A percentile compares a stretch with the other conserved stretches of the same genome.
Conservation (phyloP, 208 protist genomes). For the Angomonas deanei region DNA sequence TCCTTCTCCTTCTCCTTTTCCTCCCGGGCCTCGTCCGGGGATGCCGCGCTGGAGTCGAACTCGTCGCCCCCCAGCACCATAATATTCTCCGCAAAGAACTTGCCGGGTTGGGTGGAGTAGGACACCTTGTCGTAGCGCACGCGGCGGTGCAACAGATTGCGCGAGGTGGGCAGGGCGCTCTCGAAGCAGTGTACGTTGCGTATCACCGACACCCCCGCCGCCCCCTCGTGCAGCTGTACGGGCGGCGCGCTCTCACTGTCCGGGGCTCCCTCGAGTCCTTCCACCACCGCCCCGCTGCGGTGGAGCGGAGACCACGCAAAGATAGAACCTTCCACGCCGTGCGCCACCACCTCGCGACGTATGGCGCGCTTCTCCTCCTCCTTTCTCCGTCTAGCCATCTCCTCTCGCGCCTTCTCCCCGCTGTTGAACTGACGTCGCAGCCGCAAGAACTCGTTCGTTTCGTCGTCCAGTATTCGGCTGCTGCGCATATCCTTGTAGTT, state of each 20-base stretch:
- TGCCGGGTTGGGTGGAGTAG: constrained; percentile 43
- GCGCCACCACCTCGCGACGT: constrained; percentile 34
- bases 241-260: constrained; percentile 10
- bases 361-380: constrained; percentile 13
- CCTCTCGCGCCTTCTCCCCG: constrained; percentile 34
- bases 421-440: constrained; percentile 43
- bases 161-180: constrained; percentile 68
- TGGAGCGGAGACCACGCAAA: constrained; percentile 70
- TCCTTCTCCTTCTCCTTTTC: constrained; percentile 30
- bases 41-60: constrained; percentile 41
- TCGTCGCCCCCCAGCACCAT: constrained; percentile 33
- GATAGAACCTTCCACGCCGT: constrained; percentile 31
- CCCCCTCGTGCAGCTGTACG: constrained; percentile 5
- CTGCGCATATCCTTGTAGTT: constrained; percentile 81
- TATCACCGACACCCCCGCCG: constrained; percentile 46
- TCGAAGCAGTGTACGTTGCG: constrained; percentile 73
- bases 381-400: constrained; percentile 26
- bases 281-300: constrained; percentile 67
- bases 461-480: constrained; percentile 49
- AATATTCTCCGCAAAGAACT: constrained; percentile 74
- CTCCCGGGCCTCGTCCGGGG: constrained; percentile 29
- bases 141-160: constrained; percentile 49
- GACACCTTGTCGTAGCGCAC: constrained; percentile 67
- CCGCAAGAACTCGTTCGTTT: constrained; percentile 56
- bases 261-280: constrained; percentile 17